Percentiles rank a stretch among this genome's conserved stretches.
These are phyloP conservation scores for Phytophthora nicotianae DNA, from an alignment of 352 stramenopile species.

Conservation along the genomic window DNA sequence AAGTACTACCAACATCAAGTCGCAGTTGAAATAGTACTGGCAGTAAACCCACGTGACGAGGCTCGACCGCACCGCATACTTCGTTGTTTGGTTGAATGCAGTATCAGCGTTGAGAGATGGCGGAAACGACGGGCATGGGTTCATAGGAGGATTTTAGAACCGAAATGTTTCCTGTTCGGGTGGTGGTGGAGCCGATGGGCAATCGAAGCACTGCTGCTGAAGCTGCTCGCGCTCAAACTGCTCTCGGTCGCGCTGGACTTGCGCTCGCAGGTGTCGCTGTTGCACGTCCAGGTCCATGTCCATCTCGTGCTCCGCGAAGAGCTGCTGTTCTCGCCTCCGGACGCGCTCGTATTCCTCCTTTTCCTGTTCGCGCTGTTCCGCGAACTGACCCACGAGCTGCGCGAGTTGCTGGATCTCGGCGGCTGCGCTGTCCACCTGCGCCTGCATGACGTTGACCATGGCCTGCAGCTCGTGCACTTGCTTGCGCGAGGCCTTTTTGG, in stretches of 20 bases:
- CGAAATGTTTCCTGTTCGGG: neutral
- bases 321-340: conserved; percentile 11
- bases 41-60: neutral
- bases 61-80: too few relatives aligned
- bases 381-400: conserved; percentile 34
- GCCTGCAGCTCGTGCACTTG: conserved; percentile 38
- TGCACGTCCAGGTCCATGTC: conserved; percentile 25
- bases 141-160: conserved; percentile 2
- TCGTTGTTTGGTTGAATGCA: neutral
- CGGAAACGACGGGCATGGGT: neutral
- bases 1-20: neutral
- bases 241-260: conserved; percentile 23
- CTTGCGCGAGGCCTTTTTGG: conserved; percentile 36
- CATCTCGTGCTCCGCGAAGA: conserved; percentile 27
- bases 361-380: conserved; percentile 20
- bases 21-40: neutral
- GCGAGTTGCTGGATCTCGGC: conserved; percentile 37
- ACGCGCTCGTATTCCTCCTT: conserved; percentile 14
- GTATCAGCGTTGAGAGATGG: neutral
- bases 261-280: conserved; percentile 17
- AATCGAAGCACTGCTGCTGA: conserved; percentile 7
- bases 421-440: conserved; percentile 30
- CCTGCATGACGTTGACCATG: conserved; percentile 38
- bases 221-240: conserved; percentile 24
- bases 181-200: neutral